Percentiles rank a stretch among this genome's conserved stretches.
phyloP scores from a whole-genome alignment of 108 stramenopile genomes.

The Craspedostauros australis region DNA sequence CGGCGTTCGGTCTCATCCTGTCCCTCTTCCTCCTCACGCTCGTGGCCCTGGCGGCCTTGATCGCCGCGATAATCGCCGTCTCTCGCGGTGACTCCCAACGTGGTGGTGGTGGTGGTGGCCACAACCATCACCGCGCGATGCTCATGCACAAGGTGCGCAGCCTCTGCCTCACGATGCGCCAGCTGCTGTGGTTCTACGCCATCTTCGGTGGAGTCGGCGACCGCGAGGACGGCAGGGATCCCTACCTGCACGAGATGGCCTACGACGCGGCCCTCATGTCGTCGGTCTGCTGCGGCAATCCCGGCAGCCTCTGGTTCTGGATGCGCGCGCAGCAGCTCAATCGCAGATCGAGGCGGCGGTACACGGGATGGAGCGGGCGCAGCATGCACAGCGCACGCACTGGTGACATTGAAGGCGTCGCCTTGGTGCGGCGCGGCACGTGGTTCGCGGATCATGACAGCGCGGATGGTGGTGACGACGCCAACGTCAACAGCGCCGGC shows the following conservation, averaged over 20 bases:
- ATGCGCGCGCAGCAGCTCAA: conserved; percentile 43
- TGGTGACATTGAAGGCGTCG: conserved; percentile 14
- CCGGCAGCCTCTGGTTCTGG: conserved; percentile 62
- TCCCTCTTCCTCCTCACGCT: conserved; percentile 60
- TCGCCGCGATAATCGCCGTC: conserved; percentile 72
- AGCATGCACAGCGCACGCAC: background rate
- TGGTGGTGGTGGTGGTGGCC: conserved; percentile 6
- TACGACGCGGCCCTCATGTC: conserved; percentile 58
- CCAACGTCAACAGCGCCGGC: conserved; percentile 8
- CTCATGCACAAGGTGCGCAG: conserved; percentile 48
- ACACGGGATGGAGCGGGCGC: conserved; percentile 28
- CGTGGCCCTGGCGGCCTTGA: conserved; percentile 48
- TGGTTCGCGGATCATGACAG: conserved; percentile 9
- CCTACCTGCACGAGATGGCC: conserved; percentile 72
- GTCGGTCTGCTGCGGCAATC: conserved; percentile 65
- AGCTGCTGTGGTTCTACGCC: conserved; percentile 79
- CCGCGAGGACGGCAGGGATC: conserved; percentile 38
- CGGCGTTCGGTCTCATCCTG: conserved; percentile 78
- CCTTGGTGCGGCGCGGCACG: conserved; percentile 14
- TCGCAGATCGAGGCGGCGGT: conserved; percentile 20
- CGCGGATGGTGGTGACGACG: conserved; percentile 4
- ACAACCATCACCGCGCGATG: no score
- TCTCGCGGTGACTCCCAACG: conserved; percentile 38
- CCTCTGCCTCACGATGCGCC: conserved; percentile 54
- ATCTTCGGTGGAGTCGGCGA: conserved; percentile 54